Conservation (phyloP, 2,329 filamentous ascomycete genomes). For the Simplicillium aogashimaense region DNA sequence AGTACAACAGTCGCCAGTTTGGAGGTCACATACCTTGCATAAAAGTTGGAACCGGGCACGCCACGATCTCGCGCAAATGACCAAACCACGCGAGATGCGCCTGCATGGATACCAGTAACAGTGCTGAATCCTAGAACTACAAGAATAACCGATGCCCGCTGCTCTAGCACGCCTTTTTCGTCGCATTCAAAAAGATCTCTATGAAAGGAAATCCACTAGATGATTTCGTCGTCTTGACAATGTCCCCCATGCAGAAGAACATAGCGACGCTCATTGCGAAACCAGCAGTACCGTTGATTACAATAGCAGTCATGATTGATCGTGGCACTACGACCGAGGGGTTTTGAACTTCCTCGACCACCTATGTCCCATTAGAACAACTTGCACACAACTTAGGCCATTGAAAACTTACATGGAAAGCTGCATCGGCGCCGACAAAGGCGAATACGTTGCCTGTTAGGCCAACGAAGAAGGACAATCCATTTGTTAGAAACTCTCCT, state of each 20-base stretch:
- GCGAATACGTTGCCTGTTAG: slow-evolving; percentile 5
- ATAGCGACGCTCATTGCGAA: slow-evolving; percentile 44
- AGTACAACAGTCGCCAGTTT: not conserved
- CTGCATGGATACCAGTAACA: slow-evolving; percentile 42
- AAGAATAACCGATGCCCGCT: slow-evolving; percentile 34
- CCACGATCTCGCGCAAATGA: slow-evolving; percentile 31
- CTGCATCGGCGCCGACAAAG: slow-evolving; percentile 2
- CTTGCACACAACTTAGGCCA: not conserved
- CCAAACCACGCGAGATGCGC: slow-evolving; percentile 47
- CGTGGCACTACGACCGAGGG: slow-evolving; percentile 38
- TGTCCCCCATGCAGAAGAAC: slow-evolving; percentile 41
- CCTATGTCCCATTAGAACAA: slow-evolving; percentile 12
- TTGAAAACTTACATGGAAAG: slow-evolving; percentile 2
- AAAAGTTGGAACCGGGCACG: slow-evolving; percentile 16
- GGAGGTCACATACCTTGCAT: slow-evolving; percentile 10
- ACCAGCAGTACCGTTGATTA: slow-evolving; percentile 40
- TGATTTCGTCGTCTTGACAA: slow-evolving; percentile 29
- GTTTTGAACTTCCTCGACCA: slow-evolving; percentile 35
- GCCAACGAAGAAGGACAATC: slow-evolving; percentile 5
- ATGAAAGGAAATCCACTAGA: slow-evolving; percentile 48
- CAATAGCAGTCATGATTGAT: slow-evolving; percentile 35
- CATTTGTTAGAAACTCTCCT: slow-evolving; percentile 3
- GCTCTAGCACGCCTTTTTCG: slow-evolving; percentile 34
- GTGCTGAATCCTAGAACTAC: slow-evolving; percentile 37
- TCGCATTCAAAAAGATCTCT: slow-evolving; percentile 43